These are phyloP conservation scores for Metschnikowia vanudenii DNA, from an alignment of 805 yeast genomes.

Conservation along the genomic window DNA sequence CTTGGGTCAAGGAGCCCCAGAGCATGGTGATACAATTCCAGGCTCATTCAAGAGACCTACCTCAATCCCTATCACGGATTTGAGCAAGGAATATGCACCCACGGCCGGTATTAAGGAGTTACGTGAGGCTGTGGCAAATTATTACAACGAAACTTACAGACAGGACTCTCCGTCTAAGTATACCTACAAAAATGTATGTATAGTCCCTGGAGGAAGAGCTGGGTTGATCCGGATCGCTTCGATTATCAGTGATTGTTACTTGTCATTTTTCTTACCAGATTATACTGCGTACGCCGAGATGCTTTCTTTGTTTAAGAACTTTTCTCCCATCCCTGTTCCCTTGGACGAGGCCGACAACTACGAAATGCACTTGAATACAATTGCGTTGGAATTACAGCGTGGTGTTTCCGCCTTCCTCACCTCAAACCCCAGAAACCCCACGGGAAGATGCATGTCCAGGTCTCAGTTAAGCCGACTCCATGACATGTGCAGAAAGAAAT, in stretches of 20 bases:
- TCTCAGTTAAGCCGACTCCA: conserved; percentile 49
- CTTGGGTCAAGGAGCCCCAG: conserved; percentile 66
- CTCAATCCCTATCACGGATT: conserved; percentile 45
- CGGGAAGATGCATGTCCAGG: conserved; percentile 52
- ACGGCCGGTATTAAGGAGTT: conserved; percentile 56
- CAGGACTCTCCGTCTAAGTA: conserved; percentile 49
- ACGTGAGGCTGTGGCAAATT: conserved; percentile 56
- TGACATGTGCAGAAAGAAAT: conserved; percentile 50
- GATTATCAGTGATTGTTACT: conserved; percentile 55
- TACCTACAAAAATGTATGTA: conserved; percentile 58
- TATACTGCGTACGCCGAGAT: conserved; percentile 66
- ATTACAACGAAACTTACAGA: conserved; percentile 55
- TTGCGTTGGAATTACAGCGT: conserved; percentile 50
- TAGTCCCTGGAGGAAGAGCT: conserved; percentile 66
- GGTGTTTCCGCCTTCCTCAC: conserved; percentile 60
- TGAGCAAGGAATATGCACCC: conserved; percentile 56
- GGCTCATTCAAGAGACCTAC: conserved; percentile 58
- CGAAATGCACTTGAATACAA: conserved; percentile 51
- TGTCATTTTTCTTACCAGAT: conserved; percentile 60
- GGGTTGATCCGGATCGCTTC: conserved; percentile 63
- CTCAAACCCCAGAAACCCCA: conserved; percentile 63
- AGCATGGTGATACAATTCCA: conserved; percentile 56
- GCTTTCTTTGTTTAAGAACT: conserved; percentile 60
- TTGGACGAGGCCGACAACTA: conserved; percentile 56
- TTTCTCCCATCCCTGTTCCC: conserved; percentile 63